Base-by-base conservation (phyloP, 2,329 filamentous ascomycete species). In the Periconia digitata region DNA sequence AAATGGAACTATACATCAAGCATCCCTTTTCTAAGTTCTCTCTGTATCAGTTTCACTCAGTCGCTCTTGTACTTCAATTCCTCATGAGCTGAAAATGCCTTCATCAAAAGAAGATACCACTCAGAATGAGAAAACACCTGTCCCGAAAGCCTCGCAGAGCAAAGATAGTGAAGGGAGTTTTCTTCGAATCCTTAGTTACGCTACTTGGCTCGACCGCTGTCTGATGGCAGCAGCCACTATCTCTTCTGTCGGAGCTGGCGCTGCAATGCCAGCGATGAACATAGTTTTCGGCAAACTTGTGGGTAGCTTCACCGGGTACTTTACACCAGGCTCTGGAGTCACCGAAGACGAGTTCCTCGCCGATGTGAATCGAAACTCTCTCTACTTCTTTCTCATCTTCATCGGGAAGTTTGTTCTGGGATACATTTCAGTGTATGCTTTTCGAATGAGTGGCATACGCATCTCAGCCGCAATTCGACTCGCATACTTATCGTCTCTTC, bases 261-360 rank as follows among this genome's bases (percentile, higher is more conserved):
- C 51, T 43, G 40, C 49, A 6, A 4, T 79, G 1, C 79, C 79
- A 0, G 56, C 81, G 17, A 82, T 84, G 78, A 79, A 81, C 36
- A 71, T 83, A 39, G 67, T 83, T 7, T 81, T 83, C 62, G 80
- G 80, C 44, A 21, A 21, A 38, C 17, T 38, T 23, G 47, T 43
- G 29, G 49, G 21, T 32, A 34, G 56, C 39, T 35, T 46, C 38
- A 46, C 44, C n/a, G 37, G 37, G 22, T 46, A 42, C 37, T 46
- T 46, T 27, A 34, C 13, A 29, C 10, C 29, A n/a, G 44, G 37
- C 35, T 42, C 44, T n/a, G 37, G 6, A 10, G 24, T 46, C 6
- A 46, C 44, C 24, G 24, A 42, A 37, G 34, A 41, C 6, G 3
- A 46, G 36, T 46, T 46, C 12, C 44, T 16, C 38, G 37, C 23